Conservation (phyloP, 768 basidiomycete genomes). For the Kwoniella dendrophila region DNA sequence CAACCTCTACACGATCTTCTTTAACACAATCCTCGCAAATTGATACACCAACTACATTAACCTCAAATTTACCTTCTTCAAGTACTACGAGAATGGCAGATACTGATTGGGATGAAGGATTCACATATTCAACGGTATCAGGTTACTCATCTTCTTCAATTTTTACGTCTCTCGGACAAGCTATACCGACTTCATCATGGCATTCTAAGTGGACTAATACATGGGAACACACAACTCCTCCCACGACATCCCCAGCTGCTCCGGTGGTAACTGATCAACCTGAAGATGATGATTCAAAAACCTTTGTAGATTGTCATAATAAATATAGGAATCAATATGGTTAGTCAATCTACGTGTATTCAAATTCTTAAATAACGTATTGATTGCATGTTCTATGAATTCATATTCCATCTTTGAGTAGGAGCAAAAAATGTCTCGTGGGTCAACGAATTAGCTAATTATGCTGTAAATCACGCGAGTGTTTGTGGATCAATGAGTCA, state of each 20-base stretch:
- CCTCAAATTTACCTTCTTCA: not conserved
- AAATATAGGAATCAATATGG: constrained; percentile 38
- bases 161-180: not conserved
- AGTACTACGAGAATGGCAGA: too few relatives aligned
- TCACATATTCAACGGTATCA: not conserved
- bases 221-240: not conserved
- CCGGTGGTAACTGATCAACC: not conserved
- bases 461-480: constrained; percentile 72
- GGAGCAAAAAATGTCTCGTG: constrained; percentile 67
- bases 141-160: constrained; percentile 1
- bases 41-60: not conserved
- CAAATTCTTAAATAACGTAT: not conserved
- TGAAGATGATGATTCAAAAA: constrained; percentile 13
- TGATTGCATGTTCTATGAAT: not conserved
- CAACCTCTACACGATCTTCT: not conserved
- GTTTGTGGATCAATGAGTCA: constrained; percentile 67
- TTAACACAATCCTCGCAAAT: too few relatives aligned
- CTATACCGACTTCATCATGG: not conserved
- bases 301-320: constrained; percentile 42
- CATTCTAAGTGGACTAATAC: constrained; percentile 6
- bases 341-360: constrained; percentile 1
- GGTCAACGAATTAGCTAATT: constrained; percentile 64
- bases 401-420: too few relatives aligned
- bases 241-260: not conserved
- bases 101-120: too few relatives aligned